phyloP scores from a whole-genome alignment of 345 rosid species.

The Dimocarpus longan region DNA sequence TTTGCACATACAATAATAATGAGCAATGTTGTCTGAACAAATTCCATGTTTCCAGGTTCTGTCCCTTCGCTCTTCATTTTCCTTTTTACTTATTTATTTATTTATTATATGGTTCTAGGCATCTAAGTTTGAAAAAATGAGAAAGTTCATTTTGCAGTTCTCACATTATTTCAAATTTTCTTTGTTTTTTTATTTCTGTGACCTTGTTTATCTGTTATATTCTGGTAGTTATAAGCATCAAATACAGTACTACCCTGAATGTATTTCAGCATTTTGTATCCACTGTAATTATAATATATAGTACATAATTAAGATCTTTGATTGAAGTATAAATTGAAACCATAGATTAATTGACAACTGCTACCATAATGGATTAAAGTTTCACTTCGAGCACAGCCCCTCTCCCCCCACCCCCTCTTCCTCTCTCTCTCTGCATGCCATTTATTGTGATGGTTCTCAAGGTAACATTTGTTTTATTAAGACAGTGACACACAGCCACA shows the following conservation, averaged over 20 bases:
- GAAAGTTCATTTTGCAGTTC: background rate
- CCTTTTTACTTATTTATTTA: background rate
- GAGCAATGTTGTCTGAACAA: background rate
- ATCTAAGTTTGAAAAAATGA: background rate
- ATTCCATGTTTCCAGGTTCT: constrained; percentile 4
- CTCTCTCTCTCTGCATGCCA: background rate
- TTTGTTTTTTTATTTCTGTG: background rate
- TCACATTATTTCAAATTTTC: background rate
- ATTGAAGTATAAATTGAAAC: background rate
- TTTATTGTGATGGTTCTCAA: background rate
- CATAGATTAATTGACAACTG: background rate
- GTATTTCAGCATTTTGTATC: background rate
- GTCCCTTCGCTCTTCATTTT: background rate
- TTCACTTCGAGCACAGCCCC: background rate
- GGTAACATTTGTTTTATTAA: background rate
- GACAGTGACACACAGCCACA: background rate
- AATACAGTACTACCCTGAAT: background rate
- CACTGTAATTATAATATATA: background rate
- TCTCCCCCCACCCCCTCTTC: background rate
- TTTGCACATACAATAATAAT: background rate
- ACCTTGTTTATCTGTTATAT: background rate
- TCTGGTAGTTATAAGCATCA: background rate
- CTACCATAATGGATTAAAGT: background rate
- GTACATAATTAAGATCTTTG: background rate
- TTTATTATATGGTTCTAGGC: background rate